Percentiles rank a stretch among this genome's conserved stretches.
Evolutionary conservation across 2,329 filamentous ascomycete species (phyloP).

Genomic region (Penicillium sp.): DNA sequence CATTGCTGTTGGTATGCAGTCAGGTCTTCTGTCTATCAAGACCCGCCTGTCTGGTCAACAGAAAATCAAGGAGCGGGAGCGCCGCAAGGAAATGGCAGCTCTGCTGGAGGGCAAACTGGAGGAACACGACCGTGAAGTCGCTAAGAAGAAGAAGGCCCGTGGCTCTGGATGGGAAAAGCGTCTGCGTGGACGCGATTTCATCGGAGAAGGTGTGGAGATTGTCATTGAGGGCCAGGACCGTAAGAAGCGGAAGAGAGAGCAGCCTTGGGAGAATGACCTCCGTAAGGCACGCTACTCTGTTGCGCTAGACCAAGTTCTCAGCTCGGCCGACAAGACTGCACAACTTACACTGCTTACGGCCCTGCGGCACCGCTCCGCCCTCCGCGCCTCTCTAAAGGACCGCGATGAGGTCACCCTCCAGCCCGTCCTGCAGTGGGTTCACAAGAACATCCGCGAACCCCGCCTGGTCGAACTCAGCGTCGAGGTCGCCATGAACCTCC

Average conservation of each 20-base stretch:
- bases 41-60: slow-evolving; percentile 83
- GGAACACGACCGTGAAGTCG: slow-evolving; percentile 68
- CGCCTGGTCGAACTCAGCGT: slow-evolving; percentile 76
- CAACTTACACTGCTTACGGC: slow-evolving; percentile 77
- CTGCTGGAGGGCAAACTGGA: slow-evolving; percentile 75
- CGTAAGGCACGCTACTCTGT: slow-evolving; percentile 72
- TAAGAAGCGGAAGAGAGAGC: slow-evolving; percentile 62
- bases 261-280: slow-evolving; percentile 76
- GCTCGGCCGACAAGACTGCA: slow-evolving; percentile 56
- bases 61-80: slow-evolving; percentile 70
- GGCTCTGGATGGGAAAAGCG: slow-evolving; percentile 61
- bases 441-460: slow-evolving; percentile 76
- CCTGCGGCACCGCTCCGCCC: slow-evolving; percentile 80
- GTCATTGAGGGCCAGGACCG: slow-evolving; percentile 70
- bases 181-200: slow-evolving; percentile 69
- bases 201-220: slow-evolving; percentile 82
- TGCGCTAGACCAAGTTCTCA: slow-evolving; percentile 77
- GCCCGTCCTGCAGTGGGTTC: slow-evolving; percentile 80
- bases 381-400: slow-evolving; percentile 74
- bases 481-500: slow-evolving; percentile 74
- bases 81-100: slow-evolving; percentile 80
- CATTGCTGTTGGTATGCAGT: slow-evolving; percentile 91
- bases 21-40: slow-evolving; percentile 83
- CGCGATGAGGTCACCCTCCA: slow-evolving; percentile 78
- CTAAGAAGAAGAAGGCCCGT: slow-evolving; percentile 64